Percentiles rank a stretch among this genome's conserved stretches.
phyloP scores from a whole-genome alignment of 805 yeast species.

The Spathaspora passalidarum region DNA sequence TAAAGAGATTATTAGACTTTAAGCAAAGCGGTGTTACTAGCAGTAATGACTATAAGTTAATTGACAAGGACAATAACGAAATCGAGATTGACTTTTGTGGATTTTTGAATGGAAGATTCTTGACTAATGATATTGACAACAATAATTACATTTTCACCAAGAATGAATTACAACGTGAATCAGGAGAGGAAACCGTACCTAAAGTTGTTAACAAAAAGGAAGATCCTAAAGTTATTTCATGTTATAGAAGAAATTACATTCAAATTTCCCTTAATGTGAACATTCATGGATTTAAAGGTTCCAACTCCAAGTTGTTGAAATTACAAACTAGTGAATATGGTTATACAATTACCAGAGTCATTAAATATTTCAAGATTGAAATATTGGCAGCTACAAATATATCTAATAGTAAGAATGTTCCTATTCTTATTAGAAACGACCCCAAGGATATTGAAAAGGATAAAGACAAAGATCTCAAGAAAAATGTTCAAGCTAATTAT shows the following conservation, averaged over 20 bases:
- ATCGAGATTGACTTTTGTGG: constrained; percentile 28
- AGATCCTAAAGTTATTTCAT: constrained; percentile 40
- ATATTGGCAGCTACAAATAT: constrained; percentile 34
- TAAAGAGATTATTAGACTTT: constrained; percentile 28
- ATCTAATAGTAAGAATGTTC: constrained; percentile 26
- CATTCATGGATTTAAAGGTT: constrained; percentile 21
- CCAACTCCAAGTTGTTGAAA: constrained; percentile 24
- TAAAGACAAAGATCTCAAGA: constrained; percentile 13
- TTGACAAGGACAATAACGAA: constrained; percentile 28
- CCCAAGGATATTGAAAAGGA: constrained; percentile 17
- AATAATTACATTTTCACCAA: constrained; percentile 25
- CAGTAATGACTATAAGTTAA: constrained; percentile 19
- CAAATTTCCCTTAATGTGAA: constrained; percentile 31
- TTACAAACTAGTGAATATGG: constrained; percentile 35
- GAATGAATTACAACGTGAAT: constrained; percentile 8
- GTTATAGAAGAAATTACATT: constrained; percentile 44
- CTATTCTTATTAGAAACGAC: constrained; percentile 23
- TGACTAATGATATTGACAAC: constrained; percentile 40
- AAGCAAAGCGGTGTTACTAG: constrained; percentile 14
- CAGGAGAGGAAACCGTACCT: neutral
- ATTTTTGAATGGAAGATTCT: constrained; percentile 41
- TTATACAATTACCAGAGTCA: constrained; percentile 32
- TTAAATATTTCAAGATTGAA: constrained; percentile 36
- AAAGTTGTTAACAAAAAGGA: constrained; percentile 4
- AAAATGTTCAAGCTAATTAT: constrained; percentile 3